These are phyloP conservation scores for Cystofilobasidium macerans DNA, from an alignment of 768 basidiomycete genomes.

Conservation along the genomic window DNA sequence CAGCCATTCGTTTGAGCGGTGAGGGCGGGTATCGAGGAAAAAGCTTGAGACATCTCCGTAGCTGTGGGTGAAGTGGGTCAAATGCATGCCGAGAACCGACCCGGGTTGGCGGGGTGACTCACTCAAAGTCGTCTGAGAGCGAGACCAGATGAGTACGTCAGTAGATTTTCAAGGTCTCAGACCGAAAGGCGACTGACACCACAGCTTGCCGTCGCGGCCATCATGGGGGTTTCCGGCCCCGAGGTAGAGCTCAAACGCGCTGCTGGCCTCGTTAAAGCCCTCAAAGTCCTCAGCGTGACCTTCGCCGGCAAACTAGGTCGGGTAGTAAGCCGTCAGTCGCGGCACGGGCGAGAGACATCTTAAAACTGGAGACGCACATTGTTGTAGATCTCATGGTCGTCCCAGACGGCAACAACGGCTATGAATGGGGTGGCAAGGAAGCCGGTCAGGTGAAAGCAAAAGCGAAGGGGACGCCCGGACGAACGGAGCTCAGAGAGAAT, in stretches of 20 bases:
- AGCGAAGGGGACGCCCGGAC: conserved; percentile 33
- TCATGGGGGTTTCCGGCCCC: conserved; percentile 42
- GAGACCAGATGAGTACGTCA: neutral
- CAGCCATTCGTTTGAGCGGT: conserved; percentile 45
- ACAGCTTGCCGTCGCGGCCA: neutral
- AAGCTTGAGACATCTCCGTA: conserved; percentile 61
- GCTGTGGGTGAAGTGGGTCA: conserved; percentile 43
- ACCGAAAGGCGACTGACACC: conserved; percentile 10
- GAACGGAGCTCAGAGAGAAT: conserved; percentile 60
- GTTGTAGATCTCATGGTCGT: conserved; percentile 53
- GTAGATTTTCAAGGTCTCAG: conserved; percentile 37
- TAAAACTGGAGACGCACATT: conserved; percentile 38
- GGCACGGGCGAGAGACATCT: no score
- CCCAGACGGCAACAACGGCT: conserved; percentile 61
- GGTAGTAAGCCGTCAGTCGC: neutral
- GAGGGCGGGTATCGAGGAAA: conserved; percentile 61
- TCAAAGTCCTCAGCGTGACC: conserved; percentile 48
- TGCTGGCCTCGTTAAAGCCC: conserved; percentile 48
- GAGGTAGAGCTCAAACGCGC: conserved; percentile 55
- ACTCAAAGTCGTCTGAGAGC: neutral
- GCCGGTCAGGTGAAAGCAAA: neutral
- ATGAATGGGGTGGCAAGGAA: conserved; percentile 9
- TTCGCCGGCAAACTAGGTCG: conserved; percentile 45
- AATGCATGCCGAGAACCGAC: conserved; percentile 43
- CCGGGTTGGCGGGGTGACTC: conserved; percentile 34